Percentiles rank a stretch among this genome's conserved stretches.
Evolutionary conservation across 202 grass and related monocot genomes (phyloP).

Genomic region (Setaria viridis): DNA sequence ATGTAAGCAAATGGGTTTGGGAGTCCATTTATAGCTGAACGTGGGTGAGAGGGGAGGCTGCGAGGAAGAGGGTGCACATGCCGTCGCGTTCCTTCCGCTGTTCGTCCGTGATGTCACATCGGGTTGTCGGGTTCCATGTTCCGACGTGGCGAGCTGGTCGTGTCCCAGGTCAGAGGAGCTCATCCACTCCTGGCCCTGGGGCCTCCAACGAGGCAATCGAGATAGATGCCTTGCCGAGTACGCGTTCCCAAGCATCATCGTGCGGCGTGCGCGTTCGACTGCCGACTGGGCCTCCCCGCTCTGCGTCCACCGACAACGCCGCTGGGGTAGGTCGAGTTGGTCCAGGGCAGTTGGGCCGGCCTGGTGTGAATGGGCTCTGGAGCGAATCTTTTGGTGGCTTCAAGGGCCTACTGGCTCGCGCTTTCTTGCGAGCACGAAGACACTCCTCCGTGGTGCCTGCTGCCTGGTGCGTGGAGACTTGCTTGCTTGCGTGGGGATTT

Average conservation of each 20-base stretch:
- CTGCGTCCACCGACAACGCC: background rate
- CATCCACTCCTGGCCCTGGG: background rate
- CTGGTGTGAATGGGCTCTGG: constrained; percentile 52
- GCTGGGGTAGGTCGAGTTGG: background rate
- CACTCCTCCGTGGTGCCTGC: no score
- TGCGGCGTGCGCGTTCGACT: background rate
- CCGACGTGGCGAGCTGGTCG: constrained; percentile 46
- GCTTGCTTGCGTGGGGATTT: background rate
- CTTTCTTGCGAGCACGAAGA: background rate
- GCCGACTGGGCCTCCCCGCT: background rate
- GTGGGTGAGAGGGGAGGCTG: no score
- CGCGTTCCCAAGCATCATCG: constrained; percentile 21
- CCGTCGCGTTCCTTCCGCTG: background rate
- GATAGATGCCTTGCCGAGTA: constrained; percentile 1
- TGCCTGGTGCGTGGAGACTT: background rate
- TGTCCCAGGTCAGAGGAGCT: constrained; percentile 42
- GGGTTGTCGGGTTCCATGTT: background rate
- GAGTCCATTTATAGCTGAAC: constrained; percentile 33
- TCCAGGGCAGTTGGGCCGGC: constrained; percentile 36
- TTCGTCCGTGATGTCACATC: constrained; percentile 27
- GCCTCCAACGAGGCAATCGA: background rate
- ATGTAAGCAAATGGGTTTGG: background rate
- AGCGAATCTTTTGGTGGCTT: constrained; percentile 39
- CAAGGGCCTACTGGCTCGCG: background rate
- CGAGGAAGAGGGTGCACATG: background rate